Evolutionary conservation across 495 filamentous ascomycete genomes (phyloP).

Genomic region (Hyaloscypha bicolor): DNA sequence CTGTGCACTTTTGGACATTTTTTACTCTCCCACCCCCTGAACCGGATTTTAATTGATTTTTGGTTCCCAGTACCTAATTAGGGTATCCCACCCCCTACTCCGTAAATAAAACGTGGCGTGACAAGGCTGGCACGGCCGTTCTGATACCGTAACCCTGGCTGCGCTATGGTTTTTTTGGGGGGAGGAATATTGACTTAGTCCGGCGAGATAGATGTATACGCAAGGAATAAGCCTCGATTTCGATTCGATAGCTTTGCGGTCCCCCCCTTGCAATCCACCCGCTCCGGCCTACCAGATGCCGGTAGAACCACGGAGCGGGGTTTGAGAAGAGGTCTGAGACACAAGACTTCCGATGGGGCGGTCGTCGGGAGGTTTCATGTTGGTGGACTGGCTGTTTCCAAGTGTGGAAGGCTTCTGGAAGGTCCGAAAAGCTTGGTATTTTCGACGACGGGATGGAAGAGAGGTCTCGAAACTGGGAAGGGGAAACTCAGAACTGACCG

Average conservation of each 20-base stretch:
- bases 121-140: no score
- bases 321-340: not conserved
- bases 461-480: not conserved
- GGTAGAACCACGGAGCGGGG: not conserved
- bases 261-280: not conserved
- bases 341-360: not conserved
- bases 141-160: no score
- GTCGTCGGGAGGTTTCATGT: not conserved
- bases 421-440: not conserved
- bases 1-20: not conserved
- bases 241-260: no score
- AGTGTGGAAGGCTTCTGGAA: not conserved
- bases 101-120: no score
- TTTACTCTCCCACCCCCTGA: no score
- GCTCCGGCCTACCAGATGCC: not conserved
- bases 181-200: not conserved
- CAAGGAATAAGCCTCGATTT: not conserved
- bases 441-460: not conserved
- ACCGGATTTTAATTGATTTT: no score
- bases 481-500: not conserved
- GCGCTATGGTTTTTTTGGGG: no score
- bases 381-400: not conserved
- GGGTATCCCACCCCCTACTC: no score
- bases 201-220: not conserved
- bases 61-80: no score